Conservation (phyloP, 1,284 basidiomycete species). For the Fistulina hepatica region DNA sequence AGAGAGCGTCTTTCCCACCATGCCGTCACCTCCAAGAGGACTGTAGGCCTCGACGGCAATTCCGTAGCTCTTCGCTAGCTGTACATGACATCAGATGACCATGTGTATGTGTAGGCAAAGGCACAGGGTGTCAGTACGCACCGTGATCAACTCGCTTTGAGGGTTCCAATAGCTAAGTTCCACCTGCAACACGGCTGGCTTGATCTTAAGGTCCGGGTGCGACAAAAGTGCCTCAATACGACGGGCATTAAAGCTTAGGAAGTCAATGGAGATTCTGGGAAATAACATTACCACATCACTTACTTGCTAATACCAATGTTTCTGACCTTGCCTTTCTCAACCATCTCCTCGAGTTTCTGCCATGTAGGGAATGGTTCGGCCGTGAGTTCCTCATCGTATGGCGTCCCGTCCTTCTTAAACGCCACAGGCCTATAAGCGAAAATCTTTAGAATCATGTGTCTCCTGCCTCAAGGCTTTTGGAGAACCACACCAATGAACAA, state of each 20-base stretch:
- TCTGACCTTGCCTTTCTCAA: conserved; percentile 66
- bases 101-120: too few species aligned
- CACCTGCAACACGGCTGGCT: conserved; percentile 72
- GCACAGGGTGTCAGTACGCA: conserved; percentile 20
- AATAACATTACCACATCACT: conserved; percentile 14
- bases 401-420: conserved; percentile 45
- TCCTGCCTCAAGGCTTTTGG: too few species aligned
- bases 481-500: conserved; percentile 68
- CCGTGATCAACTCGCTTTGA: conserved; percentile 70
- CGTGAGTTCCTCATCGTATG: conserved; percentile 53
- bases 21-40: conserved; percentile 57
- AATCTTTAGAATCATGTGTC: too few species aligned
- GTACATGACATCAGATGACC: background rate
- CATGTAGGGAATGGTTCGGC: conserved; percentile 73
- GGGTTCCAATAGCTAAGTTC: conserved; percentile 78
- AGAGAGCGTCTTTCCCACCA: conserved; percentile 42
- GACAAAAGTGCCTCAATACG: conserved; percentile 21
- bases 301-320: conserved; percentile 81
- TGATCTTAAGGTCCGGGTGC: conserved; percentile 41
- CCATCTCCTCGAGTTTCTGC: conserved; percentile 73
- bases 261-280: background rate
- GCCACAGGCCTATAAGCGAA: conserved; percentile 47
- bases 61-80: conserved; percentile 55
- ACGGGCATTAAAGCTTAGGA: conserved; percentile 44
- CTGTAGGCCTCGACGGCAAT: conserved; percentile 72